phyloP scores from a whole-genome alignment of 192 early-diverging fungal species.

The Backusella tuberculispora region DNA sequence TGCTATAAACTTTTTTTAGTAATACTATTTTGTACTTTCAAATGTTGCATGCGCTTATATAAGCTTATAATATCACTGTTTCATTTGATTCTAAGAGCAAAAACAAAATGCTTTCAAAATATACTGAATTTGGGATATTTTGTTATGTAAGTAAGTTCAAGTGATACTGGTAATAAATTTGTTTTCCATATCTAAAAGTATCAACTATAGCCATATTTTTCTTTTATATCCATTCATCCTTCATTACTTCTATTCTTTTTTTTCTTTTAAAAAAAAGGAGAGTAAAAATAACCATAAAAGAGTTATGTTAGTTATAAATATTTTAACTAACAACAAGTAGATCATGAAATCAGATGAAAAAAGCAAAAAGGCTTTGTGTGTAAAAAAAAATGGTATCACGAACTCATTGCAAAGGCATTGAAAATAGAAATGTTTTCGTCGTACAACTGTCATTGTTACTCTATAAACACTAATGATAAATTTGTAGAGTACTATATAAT shows the following conservation, averaged over 20 bases:
- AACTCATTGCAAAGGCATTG: background rate
- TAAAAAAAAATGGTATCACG: background rate
- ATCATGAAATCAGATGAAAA: slow-evolving; percentile 9
- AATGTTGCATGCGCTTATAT: background rate
- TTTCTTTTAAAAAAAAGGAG: background rate
- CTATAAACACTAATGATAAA: background rate
- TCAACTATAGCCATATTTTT: background rate
- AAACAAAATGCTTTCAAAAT: background rate
- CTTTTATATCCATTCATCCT: background rate
- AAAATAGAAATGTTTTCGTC: background rate
- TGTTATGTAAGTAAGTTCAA: background rate
- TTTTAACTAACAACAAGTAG: background rate
- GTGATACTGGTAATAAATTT: background rate
- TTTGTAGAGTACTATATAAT: background rate
- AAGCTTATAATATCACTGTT: background rate
- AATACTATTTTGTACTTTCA: background rate
- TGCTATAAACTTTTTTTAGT: background rate
- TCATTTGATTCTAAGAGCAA: background rate
- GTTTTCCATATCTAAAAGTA: background rate
- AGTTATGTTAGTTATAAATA: background rate
- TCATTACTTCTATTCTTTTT: background rate
- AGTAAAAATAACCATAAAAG: background rate
- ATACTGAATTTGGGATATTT: background rate
- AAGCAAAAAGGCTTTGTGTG: background rate
- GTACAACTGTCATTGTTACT: slow-evolving; percentile 14